Evolutionary conservation across 179 eudicot species (phyloP), one percentile per base, ranked within the genome.

Genomic region (Patellifolia procumbens): DNA sequence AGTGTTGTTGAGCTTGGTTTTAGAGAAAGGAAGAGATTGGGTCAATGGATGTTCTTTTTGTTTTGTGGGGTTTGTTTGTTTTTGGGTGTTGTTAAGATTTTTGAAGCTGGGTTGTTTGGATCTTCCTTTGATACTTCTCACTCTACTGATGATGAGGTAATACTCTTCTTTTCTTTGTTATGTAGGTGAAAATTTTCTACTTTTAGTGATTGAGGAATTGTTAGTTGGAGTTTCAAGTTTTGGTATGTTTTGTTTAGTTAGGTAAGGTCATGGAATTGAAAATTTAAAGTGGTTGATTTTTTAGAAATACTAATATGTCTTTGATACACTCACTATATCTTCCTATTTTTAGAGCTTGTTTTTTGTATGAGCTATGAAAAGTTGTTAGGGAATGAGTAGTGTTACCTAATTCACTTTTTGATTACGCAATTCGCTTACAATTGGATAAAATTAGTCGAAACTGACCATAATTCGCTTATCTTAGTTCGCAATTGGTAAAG

Each of bases 21-120:
- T 1, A 85, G 86, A 43, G 95, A 85, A 75, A 89, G 80, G 77
- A 93, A 81, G 83, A 91, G 79, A 77, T 77, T 90, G 79, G 90
- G 91, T 39, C 94, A 91, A 29, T 91, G 89, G 88, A 85, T 92
- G 91, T 94, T 94, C 83, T 84, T 87, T 58, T 59, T 87, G 69
- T 91, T 91, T 76, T 94, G 94, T 74, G 97, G 95, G 64, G 76
- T 89, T 35, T 94, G 92, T 74, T 82, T 94, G 75, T 85, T 94
- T 76, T 60, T 90, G 81, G 97, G 97, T 59, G 63, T 89, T 80
- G 77, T 89, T 71, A 89, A 82, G 97, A 81, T 92, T 79, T 89
- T 84, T 74, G 89, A 85, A 60, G 71, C 79, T 81, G 93, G 97
- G 19, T 87, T 91, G 81, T 83, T 88, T 84, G 89, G 93, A 88